Conservation (phyloP, 208 protist genomes). For the Acanthamoeba castellanii region DNA sequence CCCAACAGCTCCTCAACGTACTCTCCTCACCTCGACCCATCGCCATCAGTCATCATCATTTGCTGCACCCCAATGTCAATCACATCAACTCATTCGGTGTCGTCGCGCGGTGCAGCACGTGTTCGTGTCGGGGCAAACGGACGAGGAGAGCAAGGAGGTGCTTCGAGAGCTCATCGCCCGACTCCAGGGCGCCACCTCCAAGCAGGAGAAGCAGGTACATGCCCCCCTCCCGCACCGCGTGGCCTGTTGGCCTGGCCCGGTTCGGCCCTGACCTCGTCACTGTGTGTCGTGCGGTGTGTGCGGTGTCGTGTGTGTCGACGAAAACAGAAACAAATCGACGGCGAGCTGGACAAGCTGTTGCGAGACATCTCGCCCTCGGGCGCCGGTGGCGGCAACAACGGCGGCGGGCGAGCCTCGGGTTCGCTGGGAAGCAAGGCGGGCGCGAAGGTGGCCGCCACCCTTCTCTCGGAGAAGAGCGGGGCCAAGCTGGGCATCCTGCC, state of each 20-base stretch:
- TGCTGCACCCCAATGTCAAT: no score
- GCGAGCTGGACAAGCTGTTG: not conserved
- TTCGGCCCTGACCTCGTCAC: no score
- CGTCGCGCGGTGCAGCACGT: not conserved
- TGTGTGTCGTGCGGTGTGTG: no score
- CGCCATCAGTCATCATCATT: no score
- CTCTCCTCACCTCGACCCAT: not conserved
- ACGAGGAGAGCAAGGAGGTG: slow-evolving; percentile 18
- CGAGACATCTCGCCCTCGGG: not conserved
- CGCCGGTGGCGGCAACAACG: no score
- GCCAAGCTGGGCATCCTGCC: not conserved
- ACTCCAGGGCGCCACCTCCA: not conserved
- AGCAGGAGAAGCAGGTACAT: not conserved
- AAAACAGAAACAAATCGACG: slow-evolving; percentile 5
- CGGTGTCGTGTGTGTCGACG: no score
- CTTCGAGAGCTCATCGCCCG: not conserved
- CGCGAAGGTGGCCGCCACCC: not conserved
- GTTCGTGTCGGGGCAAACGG: slow-evolving; percentile 27
- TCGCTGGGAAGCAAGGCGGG: slow-evolving; percentile 1
- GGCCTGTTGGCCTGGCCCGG: no score
- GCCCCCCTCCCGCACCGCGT: no score
- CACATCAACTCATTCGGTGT: no score
- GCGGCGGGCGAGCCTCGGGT: not conserved
- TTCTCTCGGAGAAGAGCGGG: slow-evolving; percentile 3
- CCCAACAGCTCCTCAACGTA: slow-evolving; percentile 47